A percentile compares a stretch with the other conserved stretches of the same genome.
Evolutionary conservation across 352 stramenopile species (phyloP).

Genomic region (Pseudoperonospora humuli): DNA sequence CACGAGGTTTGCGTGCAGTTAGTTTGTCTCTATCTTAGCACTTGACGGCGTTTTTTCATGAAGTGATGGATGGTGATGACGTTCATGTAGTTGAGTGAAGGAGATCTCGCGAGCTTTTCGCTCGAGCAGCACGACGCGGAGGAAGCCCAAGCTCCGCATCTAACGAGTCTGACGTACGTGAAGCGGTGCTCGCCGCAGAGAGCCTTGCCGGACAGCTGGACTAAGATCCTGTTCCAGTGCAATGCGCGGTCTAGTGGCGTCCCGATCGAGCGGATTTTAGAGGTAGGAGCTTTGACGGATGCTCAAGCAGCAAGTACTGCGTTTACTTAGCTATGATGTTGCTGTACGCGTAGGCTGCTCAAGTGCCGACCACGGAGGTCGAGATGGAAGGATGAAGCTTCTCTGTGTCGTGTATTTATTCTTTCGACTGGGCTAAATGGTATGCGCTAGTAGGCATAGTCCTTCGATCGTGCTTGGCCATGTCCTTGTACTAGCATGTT

Average conservation of each 20-base stretch:
- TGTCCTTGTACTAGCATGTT: conserved; percentile 57
- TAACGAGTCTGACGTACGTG: conserved; percentile 52
- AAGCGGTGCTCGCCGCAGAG: conserved; percentile 77
- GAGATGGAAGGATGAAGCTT: conserved; percentile 29
- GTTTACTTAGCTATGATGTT: conserved; percentile 1
- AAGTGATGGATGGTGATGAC: too few relatives aligned
- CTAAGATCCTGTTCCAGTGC: conserved; percentile 82
- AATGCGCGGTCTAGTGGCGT: conserved; percentile 54
- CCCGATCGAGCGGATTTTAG: conserved; percentile 52
- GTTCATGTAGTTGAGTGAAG: conserved; percentile 44
- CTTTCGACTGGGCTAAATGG: conserved; percentile 5
- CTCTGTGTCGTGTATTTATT: conserved; percentile 19
- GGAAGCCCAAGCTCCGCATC: conserved; percentile 33
- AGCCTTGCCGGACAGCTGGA: conserved; percentile 82
- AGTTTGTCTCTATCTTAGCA: neutral
- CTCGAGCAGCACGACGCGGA: conserved; percentile 59
- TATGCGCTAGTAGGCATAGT: conserved; percentile 29
- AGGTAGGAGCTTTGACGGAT: conserved; percentile 30
- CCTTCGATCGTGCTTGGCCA: conserved; percentile 34
- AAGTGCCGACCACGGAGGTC: conserved; percentile 17
- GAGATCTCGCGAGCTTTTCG: conserved; percentile 71
- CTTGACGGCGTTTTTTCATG: too few relatives aligned
- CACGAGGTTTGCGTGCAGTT: conserved; percentile 40
- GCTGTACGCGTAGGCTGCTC: conserved; percentile 18
- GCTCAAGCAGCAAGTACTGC: neutral